Conservation (phyloP, 2,329 filamentous ascomycete genomes). For the Beauveria brongniartii region DNA sequence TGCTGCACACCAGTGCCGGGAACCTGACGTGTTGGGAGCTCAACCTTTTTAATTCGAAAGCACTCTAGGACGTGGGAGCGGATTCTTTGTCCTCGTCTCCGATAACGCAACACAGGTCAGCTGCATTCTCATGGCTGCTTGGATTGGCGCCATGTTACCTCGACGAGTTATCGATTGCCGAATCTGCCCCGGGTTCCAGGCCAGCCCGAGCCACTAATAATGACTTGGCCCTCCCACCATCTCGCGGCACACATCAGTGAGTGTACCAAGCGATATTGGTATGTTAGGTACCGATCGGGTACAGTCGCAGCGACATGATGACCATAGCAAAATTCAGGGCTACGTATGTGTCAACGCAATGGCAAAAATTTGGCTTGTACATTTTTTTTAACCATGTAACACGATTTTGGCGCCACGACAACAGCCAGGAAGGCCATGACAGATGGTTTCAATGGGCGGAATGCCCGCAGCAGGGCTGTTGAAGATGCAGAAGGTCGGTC, state of each 20-base stretch:
- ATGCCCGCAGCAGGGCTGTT: too few species aligned
- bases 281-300: background rate
- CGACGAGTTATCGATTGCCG: background rate
- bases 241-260: background rate
- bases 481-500: too few species aligned
- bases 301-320: background rate
- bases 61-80: background rate
- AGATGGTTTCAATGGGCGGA: too few species aligned
- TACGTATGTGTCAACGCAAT: background rate
- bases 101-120: conserved; percentile 5
- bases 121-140: background rate
- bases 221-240: background rate
- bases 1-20: background rate
- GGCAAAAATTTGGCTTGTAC: background rate
- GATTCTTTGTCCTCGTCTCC: background rate
- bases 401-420: too few species aligned
- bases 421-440: too few species aligned
- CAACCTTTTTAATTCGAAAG: background rate
- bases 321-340: background rate
- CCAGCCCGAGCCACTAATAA: conserved; percentile 1
- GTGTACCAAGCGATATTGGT: background rate
- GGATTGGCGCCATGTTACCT: background rate
- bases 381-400: too few species aligned
- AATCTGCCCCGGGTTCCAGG: background rate
- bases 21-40: background rate